Base-by-base conservation (phyloP, 2,329 filamentous ascomycete genomes). In the Cercospora canescens region DNA sequence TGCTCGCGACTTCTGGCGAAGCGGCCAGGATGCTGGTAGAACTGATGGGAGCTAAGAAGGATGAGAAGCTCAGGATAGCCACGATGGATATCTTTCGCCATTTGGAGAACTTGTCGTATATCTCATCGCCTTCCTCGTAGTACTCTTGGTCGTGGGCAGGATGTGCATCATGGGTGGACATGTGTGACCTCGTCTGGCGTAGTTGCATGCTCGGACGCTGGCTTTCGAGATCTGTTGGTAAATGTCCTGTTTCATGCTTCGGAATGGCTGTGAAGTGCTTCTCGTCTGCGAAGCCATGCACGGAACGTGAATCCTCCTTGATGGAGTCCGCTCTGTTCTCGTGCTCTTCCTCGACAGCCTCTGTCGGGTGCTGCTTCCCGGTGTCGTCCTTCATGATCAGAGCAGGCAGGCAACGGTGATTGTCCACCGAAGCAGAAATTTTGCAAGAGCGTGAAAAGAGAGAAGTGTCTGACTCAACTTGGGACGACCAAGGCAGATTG, bases 21-120 rank as follows among this genome's bases (percentile, higher is more conserved):
- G 91, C 91, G 1, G 90, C 85, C 12, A 94, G 79, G 8, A 94
- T 87, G 1, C 89, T 89, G 0, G 91, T 94, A 41, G 88, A 91
- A 2, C 88, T 90, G 26, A 92, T 86, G 0, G 92, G 92, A 1
- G 91, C 88, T 52, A 94, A 81, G 69, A 94, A 92, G 28, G 89
- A 88, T 78, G 90, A 93, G 74, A 89, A 91, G 0, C 90, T 89
- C 60, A 94, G 79, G 6, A 93, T 84, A 9, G 82, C 81, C 16
- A 93, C 89, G 60, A 94, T 91, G 67, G 88, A 73, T 2, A 83
- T 75, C 77, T 94, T 95, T 45, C 88, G 85, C 16, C 80, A 79
- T 3, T 79, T 78, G 0, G 88, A 84, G 67, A 93, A 84, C 18
- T 84, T 84, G 72, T 89, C 84, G 80, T 93, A 94, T 67, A 86